Percentiles rank a stretch among this genome's conserved stretches.
phyloP scores from a whole-genome alignment of 768 basidiomycete genomes.

The Tremella mesenterica region DNA sequence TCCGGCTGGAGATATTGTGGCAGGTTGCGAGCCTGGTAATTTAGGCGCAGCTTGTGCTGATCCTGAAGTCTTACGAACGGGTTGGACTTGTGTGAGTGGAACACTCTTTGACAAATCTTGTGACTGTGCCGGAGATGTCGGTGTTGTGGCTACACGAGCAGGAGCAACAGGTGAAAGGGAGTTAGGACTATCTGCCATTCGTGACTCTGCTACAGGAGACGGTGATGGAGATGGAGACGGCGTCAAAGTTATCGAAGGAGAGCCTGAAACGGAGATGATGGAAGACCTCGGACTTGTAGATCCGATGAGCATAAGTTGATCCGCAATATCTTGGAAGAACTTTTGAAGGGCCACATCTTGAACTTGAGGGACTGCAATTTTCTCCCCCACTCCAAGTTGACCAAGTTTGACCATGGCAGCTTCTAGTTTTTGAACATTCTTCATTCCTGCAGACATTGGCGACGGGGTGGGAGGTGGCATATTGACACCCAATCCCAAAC shows the following conservation, averaged over 20 bases:
- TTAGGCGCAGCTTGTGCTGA: too few relatives aligned
- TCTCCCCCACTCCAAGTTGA: not conserved
- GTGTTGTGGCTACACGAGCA: too few relatives aligned
- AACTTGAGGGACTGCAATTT: conserved; percentile 59
- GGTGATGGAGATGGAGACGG: not conserved
- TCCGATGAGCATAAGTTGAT: conserved; percentile 62
- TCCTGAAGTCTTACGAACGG: too few relatives aligned
- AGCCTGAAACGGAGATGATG: conserved; percentile 13
- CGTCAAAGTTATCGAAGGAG: too few relatives aligned
- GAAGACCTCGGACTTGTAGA: conserved; percentile 17
- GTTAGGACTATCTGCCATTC: too few relatives aligned
- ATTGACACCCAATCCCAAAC: conserved; percentile 19
- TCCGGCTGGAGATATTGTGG: not conserved
- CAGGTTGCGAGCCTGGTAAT: too few relatives aligned
- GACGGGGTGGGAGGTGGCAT: conserved; percentile 16
- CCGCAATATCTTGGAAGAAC: conserved; percentile 75
- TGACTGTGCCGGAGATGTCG: too few relatives aligned
- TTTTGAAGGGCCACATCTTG: conserved; percentile 67
- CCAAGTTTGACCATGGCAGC: not conserved
- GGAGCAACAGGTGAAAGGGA: too few relatives aligned
- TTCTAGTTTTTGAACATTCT: not conserved
- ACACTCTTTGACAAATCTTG: too few relatives aligned
- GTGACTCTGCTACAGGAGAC: not conserved
- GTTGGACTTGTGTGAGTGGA: too few relatives aligned
- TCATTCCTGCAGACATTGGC: conserved; percentile 12